Percentiles rank a stretch among this genome's conserved stretches.
These are phyloP conservation scores for Ascochyta fabae DNA, from an alignment of 2,329 filamentous ascomycete genomes.

Conservation along the genomic window DNA sequence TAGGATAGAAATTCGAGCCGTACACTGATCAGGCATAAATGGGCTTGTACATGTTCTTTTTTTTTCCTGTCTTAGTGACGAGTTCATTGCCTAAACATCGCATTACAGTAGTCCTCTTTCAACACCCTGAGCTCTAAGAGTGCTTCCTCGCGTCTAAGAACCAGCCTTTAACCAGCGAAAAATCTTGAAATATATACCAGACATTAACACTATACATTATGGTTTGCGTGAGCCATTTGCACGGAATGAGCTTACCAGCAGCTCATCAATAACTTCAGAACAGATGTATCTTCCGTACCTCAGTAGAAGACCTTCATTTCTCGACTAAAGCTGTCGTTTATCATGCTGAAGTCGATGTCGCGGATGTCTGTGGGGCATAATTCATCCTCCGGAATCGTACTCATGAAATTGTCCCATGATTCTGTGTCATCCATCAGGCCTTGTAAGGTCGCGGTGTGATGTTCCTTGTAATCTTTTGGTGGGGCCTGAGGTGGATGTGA, in stretches of 20 bases:
- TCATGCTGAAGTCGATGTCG: conserved; percentile 1
- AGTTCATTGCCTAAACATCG: no score
- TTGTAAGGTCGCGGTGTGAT: conserved; percentile 1
- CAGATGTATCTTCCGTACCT: neutral
- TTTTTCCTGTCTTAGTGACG: no score
- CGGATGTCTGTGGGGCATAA: conserved; percentile 6
- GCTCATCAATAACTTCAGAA: neutral
- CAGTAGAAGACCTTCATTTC: neutral
- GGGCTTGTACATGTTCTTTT: no score
- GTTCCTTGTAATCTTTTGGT: conserved; percentile 20
- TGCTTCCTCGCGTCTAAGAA: no score
- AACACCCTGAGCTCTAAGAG: no score
- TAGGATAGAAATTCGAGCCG: neutral
- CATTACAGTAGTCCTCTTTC: no score
- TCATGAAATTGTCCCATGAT: conserved; percentile 8
- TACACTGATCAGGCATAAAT: no score
- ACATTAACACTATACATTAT: conserved; percentile 6
- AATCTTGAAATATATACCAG: neutral
- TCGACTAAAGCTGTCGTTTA: conserved; percentile 1
- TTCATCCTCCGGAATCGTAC: conserved; percentile 19
- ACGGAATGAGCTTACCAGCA: neutral
- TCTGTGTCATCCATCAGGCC: conserved; percentile 4
- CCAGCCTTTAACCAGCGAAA: neutral
- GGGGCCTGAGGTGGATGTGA: conserved; percentile 19
- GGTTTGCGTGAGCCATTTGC: neutral